Evolutionary conservation across 129 eudicot species (phyloP).

Genomic region (Flaveria sonorensis): DNA sequence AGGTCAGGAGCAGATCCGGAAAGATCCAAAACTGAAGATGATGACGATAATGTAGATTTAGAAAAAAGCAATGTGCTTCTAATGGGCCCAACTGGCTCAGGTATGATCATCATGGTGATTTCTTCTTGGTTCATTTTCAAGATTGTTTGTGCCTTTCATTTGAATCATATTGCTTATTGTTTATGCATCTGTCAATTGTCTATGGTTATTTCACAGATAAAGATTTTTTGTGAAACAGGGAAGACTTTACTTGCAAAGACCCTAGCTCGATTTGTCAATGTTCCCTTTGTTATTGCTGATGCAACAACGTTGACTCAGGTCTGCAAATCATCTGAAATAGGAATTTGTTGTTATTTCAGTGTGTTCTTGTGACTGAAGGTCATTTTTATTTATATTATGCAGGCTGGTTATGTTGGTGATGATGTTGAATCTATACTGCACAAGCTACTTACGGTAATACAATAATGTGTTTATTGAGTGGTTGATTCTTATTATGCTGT

Average conservation of each 20-base stretch:
- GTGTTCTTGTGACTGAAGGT: conserved; percentile 16
- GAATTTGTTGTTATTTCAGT: neutral
- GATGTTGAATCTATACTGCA: conserved; percentile 95
- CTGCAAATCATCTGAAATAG: conserved; percentile 22
- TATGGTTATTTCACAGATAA: neutral
- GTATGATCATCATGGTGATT: conserved; percentile 35
- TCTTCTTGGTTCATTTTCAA: neutral
- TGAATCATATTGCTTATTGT: neutral
- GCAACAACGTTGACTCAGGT: conserved; percentile 96
- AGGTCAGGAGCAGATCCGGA: conserved; percentile 69
- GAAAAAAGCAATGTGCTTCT: conserved; percentile 95
- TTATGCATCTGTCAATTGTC: neutral
- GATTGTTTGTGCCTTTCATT: neutral
- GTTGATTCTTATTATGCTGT: conserved; percentile 4
- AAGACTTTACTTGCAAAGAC: conserved; percentile 96
- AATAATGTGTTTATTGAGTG: conserved; percentile 6
- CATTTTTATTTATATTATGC: conserved; percentile 34
- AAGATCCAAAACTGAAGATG: conserved; percentile 47
- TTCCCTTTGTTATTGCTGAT: conserved; percentile 97
- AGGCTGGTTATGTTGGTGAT: conserved; percentile 99
- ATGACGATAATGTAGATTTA: conserved; percentile 85
- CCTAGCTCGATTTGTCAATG: conserved; percentile 94
- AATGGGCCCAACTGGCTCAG: conserved; percentile 99
- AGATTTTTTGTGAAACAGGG: conserved; percentile 49
- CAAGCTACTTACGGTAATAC: conserved; percentile 81